These are phyloP conservation scores for Cyberlindnera saturnus DNA, from an alignment of 805 yeast genomes.

Conservation along the genomic window DNA sequence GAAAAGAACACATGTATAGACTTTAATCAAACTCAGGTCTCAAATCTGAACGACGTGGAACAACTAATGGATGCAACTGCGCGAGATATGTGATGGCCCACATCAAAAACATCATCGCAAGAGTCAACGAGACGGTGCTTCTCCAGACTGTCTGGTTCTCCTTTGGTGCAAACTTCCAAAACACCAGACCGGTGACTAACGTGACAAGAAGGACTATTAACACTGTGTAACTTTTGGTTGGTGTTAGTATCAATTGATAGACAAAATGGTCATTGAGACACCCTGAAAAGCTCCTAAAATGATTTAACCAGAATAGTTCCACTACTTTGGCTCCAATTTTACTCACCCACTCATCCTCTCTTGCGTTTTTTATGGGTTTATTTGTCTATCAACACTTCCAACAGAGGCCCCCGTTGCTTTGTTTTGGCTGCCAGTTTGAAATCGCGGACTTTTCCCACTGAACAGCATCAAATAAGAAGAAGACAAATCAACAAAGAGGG, in stretches of 20 bases:
- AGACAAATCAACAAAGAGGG: no score
- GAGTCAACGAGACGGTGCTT: constrained; percentile 58
- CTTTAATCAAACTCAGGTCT: constrained; percentile 59
- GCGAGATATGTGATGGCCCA: constrained; percentile 88
- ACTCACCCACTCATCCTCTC: constrained; percentile 10
- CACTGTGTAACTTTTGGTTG: constrained; percentile 7
- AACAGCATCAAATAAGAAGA: no score
- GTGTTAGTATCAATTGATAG: not conserved
- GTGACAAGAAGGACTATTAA: constrained; percentile 6
- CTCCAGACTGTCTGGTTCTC: constrained; percentile 75
- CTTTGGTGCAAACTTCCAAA: constrained; percentile 86
- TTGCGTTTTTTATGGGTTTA: not conserved
- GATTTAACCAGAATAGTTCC: no score
- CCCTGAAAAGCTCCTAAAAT: no score
- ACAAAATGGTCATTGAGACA: no score
- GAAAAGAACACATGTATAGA: not conserved
- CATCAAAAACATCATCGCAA: constrained; percentile 78
- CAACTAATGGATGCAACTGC: constrained; percentile 87
- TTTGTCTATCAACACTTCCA: not conserved
- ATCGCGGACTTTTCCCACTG: no score
- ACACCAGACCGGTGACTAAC: constrained; percentile 47
- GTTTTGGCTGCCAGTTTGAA: no score
- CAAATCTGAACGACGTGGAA: constrained; percentile 83
- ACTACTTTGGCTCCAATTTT: no score
- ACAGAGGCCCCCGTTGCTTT: no score